Conservation (phyloP, 2,329 filamentous ascomycete species). For the Kalaharituber pfeilii region DNA sequence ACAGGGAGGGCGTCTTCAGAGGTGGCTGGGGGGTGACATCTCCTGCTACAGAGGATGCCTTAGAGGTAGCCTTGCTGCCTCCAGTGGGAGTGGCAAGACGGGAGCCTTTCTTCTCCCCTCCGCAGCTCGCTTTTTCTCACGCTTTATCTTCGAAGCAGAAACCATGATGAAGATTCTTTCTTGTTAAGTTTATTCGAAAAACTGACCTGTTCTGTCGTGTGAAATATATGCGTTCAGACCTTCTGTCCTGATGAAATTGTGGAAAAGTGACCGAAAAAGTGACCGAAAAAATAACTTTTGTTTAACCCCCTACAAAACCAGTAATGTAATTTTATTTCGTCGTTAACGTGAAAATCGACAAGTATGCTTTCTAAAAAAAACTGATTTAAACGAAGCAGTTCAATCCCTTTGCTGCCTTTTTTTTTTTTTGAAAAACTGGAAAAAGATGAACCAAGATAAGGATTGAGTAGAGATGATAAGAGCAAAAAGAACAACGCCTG, state of each 20-base stretch:
- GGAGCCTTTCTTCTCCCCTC: constrained; percentile 52
- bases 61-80: constrained; percentile 49
- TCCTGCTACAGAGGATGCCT: constrained; percentile 49
- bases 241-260: neutral
- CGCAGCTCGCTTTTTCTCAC: constrained; percentile 35
- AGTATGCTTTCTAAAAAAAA: no score
- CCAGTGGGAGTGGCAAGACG: constrained; percentile 20
- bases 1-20: constrained; percentile 39
- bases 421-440: neutral
- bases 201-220: neutral
- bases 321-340: neutral
- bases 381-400: no score
- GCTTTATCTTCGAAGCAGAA: constrained; percentile 53
- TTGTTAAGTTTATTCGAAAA: neutral
- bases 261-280: neutral
- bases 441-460: neutral
- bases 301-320: neutral
- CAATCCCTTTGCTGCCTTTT: no score
- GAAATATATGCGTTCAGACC: neutral
- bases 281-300: no score
- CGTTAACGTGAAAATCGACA: neutral
- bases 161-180: constrained; percentile 37
- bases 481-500: neutral
- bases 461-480: neutral
- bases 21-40: constrained; percentile 38